Conservation (phyloP, 768 basidiomycete species). For the Panellus pusillus region DNA sequence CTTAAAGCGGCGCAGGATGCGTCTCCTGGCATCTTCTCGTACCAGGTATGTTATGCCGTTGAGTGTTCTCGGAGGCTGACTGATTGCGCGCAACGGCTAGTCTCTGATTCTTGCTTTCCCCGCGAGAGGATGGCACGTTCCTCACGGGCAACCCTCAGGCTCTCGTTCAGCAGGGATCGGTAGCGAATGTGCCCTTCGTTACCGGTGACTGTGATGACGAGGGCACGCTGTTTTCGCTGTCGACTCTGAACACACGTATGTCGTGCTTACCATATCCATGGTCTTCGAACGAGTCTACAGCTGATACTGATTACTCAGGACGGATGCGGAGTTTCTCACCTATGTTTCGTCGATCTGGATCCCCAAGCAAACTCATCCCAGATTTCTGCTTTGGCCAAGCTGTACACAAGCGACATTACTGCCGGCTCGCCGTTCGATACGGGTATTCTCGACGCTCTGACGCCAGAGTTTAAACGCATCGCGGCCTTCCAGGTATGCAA, state of each 20-base stretch:
- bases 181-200: slow-evolving; percentile 51
- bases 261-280: not conserved
- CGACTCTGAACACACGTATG: slow-evolving; percentile 49
- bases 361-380: slow-evolving; percentile 19
- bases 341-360: slow-evolving; percentile 25
- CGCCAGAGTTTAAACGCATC: slow-evolving; percentile 52
- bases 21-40: slow-evolving; percentile 42
- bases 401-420: slow-evolving; percentile 40
- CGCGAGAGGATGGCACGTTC: slow-evolving; percentile 53
- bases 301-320: slow-evolving; percentile 20
- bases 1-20: slow-evolving; percentile 45
- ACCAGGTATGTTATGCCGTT: no score
- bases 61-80: no score
- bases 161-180: slow-evolving; percentile 41
- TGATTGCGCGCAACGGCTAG: slow-evolving; percentile 7
- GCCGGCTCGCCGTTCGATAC: slow-evolving; percentile 53
- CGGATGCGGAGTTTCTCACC: slow-evolving; percentile 12
- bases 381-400: slow-evolving; percentile 20
- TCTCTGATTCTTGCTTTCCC: slow-evolving; percentile 46
- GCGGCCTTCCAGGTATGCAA: slow-evolving; percentile 38
- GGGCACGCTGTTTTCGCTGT: slow-evolving; percentile 50
- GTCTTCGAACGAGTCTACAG: not conserved
- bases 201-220: slow-evolving; percentile 32
- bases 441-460: slow-evolving; percentile 37
- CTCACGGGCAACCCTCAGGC: slow-evolving; percentile 42